phyloP scores from a whole-genome alignment of 73 alveolate genomes.

The Tetrahymena thermophila region DNA sequence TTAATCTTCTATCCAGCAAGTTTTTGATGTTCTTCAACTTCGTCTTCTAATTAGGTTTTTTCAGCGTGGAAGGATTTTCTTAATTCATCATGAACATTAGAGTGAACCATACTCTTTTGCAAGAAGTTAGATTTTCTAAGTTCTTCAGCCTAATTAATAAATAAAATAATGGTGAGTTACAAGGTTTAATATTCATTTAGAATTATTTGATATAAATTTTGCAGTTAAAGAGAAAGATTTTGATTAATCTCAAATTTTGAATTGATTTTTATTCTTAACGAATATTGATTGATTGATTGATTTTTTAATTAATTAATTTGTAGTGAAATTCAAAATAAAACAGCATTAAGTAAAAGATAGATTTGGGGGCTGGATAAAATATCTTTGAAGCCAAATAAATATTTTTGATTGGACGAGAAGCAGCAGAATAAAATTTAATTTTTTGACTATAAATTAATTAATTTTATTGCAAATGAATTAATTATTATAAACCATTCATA shows the following conservation, averaged over 20 bases:
- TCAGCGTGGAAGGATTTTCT: constrained; percentile 1
- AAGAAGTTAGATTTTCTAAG: neutral
- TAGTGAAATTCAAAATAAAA: neutral
- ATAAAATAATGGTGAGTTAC: neutral
- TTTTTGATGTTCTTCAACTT: neutral
- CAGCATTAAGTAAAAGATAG: neutral
- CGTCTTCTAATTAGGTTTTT: neutral
- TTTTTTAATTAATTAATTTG: neutral
- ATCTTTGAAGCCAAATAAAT: neutral
- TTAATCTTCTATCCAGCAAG: neutral
- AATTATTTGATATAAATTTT: no score
- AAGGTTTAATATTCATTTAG: neutral
- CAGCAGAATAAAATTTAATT: neutral
- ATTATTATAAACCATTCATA: neutral
- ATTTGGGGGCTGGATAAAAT: constrained; percentile 1
- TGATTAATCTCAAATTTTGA: neutral
- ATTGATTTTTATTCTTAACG: neutral
- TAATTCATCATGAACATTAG: neutral
- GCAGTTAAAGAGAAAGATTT: neutral
- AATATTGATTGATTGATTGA: neutral
- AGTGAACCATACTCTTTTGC: neutral
- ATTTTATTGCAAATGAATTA: neutral
- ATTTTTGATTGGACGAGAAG: neutral
- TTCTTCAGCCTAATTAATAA: neutral
- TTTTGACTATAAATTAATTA: neutral